Evolutionary conservation across 1,139 yeast genomes (phyloP).

Genomic region (Blastobotrys ciferrii): DNA sequence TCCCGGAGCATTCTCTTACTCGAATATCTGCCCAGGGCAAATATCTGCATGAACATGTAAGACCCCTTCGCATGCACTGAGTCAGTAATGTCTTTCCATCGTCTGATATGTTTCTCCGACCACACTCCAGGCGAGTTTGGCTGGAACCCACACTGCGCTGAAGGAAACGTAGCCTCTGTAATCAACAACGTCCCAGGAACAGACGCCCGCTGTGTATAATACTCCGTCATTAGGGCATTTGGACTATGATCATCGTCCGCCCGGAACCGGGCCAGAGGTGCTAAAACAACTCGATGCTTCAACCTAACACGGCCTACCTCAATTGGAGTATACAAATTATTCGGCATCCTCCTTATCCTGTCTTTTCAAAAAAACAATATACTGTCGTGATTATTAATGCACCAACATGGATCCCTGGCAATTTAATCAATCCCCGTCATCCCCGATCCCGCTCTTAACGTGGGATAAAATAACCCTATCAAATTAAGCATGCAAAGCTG

Average conservation of each 20-base stretch:
- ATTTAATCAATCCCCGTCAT: too few relatives aligned
- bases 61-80: conserved; percentile 41
- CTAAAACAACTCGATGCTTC: conserved; percentile 46
- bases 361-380: too few relatives aligned
- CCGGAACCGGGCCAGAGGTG: conserved; percentile 57
- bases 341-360: background rate
- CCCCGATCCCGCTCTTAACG: too few relatives aligned
- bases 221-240: conserved; percentile 46
- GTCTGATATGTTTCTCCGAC: conserved; percentile 41
- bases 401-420: too few relatives aligned
- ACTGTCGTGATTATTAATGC: too few relatives aligned
- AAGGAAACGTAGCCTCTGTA: conserved; percentile 46
- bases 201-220: conserved; percentile 54
- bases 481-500: too few relatives aligned
- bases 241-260: conserved; percentile 40
- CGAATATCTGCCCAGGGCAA: conserved; percentile 44
- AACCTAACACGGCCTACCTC: conserved; percentile 31
- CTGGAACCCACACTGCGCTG: conserved; percentile 36
- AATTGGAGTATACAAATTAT: conserved; percentile 33
- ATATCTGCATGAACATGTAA: conserved; percentile 40
- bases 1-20: conserved; percentile 16
- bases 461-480: too few relatives aligned
- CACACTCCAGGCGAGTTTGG: conserved; percentile 45
- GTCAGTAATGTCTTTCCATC: conserved; percentile 39
- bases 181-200: conserved; percentile 50